These are phyloP conservation scores for Arthonia radiata DNA, from an alignment of 495 filamentous ascomycete genomes.

Conservation along the genomic window DNA sequence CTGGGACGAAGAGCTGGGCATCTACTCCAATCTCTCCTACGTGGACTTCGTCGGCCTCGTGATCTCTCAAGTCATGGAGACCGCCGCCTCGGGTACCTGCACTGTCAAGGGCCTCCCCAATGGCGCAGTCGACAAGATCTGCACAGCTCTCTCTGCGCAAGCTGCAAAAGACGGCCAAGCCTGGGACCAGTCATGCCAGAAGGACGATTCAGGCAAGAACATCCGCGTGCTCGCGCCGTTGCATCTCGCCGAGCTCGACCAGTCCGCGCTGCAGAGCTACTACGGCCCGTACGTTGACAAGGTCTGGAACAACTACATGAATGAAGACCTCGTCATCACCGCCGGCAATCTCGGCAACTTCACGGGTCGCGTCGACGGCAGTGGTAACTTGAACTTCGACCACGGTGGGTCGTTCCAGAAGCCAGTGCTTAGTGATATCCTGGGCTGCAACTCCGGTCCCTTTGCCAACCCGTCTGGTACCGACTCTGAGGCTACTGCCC, in stretches of 20 bases:
- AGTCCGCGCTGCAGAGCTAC: slow-evolving; percentile 12
- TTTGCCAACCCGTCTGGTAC: slow-evolving; percentile 17
- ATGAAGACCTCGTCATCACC: slow-evolving; percentile 13
- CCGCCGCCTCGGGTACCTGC: slow-evolving; percentile 11
- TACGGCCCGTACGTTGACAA: slow-evolving; percentile 17
- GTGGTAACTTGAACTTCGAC: too few species aligned
- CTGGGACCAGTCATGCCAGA: slow-evolving; percentile 17
- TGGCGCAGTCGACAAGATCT: slow-evolving; percentile 13
- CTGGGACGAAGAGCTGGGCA: slow-evolving; percentile 7
- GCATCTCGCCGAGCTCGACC: slow-evolving; percentile 11
- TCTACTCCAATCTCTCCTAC: slow-evolving; percentile 22
- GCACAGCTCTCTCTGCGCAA: slow-evolving; percentile 14
- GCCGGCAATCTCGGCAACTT: slow-evolving; percentile 12
- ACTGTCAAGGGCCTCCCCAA: slow-evolving; percentile 12
- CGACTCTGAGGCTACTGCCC: slow-evolving; percentile 14
- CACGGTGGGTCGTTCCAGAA: slow-evolving; percentile 17
- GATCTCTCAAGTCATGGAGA: slow-evolving; percentile 16
- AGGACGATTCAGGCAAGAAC: slow-evolving; percentile 9
- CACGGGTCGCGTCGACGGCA: slow-evolving; percentile 8
- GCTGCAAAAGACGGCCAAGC: slow-evolving; percentile 10
- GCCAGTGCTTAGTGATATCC: slow-evolving; percentile 18
- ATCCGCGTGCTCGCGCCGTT: slow-evolving; percentile 18
- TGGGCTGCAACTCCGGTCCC: slow-evolving; percentile 23
- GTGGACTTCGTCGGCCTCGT: slow-evolving; percentile 23
- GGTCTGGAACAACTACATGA: slow-evolving; percentile 17